Conservation (phyloP, 2,329 filamentous ascomycete species). For the Laburnicola sp. region DNA sequence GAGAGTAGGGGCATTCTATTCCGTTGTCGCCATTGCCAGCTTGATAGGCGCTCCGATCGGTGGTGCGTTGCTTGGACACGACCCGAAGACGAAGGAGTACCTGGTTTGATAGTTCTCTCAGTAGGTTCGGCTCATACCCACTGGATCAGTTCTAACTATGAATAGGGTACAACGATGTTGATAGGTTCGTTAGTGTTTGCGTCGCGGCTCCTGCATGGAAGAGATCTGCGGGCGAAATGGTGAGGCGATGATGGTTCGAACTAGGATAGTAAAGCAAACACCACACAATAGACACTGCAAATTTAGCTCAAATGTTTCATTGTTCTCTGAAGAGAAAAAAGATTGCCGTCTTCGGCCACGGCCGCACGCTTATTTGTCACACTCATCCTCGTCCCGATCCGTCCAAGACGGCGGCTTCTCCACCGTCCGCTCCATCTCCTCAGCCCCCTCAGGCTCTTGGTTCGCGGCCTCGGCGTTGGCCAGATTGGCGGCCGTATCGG, state of each 20-base stretch:
- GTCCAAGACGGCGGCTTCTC: too few relatives aligned
- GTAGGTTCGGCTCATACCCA: conserved; percentile 13
- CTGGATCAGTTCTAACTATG: not conserved
- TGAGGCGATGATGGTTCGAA: not conserved
- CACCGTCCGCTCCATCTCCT: too few relatives aligned
- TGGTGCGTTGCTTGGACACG: conserved; percentile 47
- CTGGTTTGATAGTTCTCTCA: conserved; percentile 32
- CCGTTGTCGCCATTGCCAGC: conserved; percentile 64
- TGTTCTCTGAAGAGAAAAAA: too few relatives aligned
- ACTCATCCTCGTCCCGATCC: too few relatives aligned
- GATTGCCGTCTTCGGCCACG: too few relatives aligned
- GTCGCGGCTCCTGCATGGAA: conserved; percentile 1
- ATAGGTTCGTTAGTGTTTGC: conserved; percentile 3
- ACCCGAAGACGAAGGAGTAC: conserved; percentile 20
- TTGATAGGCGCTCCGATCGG: conserved; percentile 70
- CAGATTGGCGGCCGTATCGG: too few relatives aligned
- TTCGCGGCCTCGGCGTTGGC: too few relatives aligned
- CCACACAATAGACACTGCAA: too few relatives aligned
- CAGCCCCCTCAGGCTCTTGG: too few relatives aligned
- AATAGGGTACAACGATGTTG: conserved; percentile 2
- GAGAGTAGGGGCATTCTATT: conserved; percentile 66
- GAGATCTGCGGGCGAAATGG: conserved; percentile 2
- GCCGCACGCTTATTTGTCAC: too few relatives aligned
- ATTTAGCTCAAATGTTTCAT: too few relatives aligned
- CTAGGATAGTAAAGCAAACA: too few relatives aligned